Conservation (phyloP, 495 filamentous ascomycete species). For the Aspergillus bridgeri region DNA sequence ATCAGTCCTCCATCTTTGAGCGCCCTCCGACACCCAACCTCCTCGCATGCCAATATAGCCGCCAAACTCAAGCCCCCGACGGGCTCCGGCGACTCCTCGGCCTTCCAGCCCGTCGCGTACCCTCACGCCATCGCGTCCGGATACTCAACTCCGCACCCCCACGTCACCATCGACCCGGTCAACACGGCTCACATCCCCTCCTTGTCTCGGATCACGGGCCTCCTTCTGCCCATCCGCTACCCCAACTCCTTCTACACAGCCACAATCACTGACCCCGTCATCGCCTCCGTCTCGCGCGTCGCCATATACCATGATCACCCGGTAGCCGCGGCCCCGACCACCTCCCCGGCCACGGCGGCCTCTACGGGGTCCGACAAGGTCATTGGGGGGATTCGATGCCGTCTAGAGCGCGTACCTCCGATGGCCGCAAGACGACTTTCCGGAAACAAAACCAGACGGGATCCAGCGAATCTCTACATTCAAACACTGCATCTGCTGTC, state of each 20-base stretch:
- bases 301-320: conserved; percentile 62
- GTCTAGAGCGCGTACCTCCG: conserved; percentile 55
- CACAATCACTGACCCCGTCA: conserved; percentile 62
- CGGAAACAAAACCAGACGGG: conserved; percentile 22
- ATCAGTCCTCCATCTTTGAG: conserved; percentile 32
- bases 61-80: conserved; percentile 24
- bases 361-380: conserved; percentile 50
- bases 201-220: conserved; percentile 74
- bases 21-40: conserved; percentile 13
- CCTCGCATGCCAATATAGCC: conserved; percentile 17
- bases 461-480: conserved; percentile 67
- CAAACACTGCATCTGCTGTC: conserved; percentile 80
- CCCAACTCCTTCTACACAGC: conserved; percentile 81
- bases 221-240: conserved; percentile 86
- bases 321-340: conserved; percentile 32
- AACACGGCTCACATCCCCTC: conserved; percentile 62
- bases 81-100: conserved; percentile 21
- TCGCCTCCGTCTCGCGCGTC: conserved; percentile 70
- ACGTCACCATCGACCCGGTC: conserved; percentile 56
- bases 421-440: conserved; percentile 9
- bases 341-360: conserved; percentile 2
- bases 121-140: conserved; percentile 27
- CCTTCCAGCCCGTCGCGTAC: conserved; percentile 33
- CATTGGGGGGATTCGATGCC: conserved; percentile 81
- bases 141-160: conserved; percentile 36